A percentile compares a stretch with the other conserved stretches of the same genome.
These are phyloP conservation scores for Pisolithus albus DNA, from an alignment of 768 basidiomycete species.

Conservation along the genomic window DNA sequence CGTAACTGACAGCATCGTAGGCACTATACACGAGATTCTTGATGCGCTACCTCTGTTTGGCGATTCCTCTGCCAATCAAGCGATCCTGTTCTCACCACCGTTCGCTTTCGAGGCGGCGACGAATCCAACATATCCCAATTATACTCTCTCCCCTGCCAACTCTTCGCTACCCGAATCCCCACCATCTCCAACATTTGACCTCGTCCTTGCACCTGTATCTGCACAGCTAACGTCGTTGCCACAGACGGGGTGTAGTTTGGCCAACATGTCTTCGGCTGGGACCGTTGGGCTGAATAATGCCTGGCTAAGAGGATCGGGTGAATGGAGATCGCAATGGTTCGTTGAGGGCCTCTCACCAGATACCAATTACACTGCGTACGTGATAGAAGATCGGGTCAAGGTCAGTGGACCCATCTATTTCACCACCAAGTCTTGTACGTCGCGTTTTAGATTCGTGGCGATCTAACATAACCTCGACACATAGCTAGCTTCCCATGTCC, in stretches of 20 bases:
- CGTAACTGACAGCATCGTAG: too few relatives aligned
- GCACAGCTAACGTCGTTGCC: conserved; percentile 36
- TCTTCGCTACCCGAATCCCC: conserved; percentile 39
- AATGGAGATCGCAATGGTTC: conserved; percentile 67
- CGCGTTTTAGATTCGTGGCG: background rate
- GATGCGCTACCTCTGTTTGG: conserved; percentile 50
- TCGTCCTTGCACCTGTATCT: conserved; percentile 50
- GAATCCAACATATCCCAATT: conserved; percentile 63
- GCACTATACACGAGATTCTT: too few relatives aligned
- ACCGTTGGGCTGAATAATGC: conserved; percentile 37
- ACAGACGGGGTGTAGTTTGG: too few relatives aligned
- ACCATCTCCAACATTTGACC: conserved; percentile 41
- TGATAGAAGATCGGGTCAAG: conserved; percentile 47
- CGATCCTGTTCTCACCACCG: conserved; percentile 61
- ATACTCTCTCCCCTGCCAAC: conserved; percentile 59
- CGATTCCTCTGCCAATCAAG: conserved; percentile 70
- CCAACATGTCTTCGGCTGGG: conserved; percentile 32
- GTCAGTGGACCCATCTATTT: conserved; percentile 68
- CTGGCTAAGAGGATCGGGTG: conserved; percentile 52
- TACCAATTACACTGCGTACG: conserved; percentile 78
- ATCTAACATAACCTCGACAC: background rate
- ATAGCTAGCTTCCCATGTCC: conserved; percentile 62
- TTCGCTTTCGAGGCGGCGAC: conserved; percentile 29
- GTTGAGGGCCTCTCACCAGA: conserved; percentile 49
- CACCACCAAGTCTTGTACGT: conserved; percentile 65